Percentiles rank a stretch among this genome's conserved stretches.
These are phyloP conservation scores for Eimeria mitis DNA, from an alignment of 169 alveolate genomes.

Conservation along the genomic window DNA sequence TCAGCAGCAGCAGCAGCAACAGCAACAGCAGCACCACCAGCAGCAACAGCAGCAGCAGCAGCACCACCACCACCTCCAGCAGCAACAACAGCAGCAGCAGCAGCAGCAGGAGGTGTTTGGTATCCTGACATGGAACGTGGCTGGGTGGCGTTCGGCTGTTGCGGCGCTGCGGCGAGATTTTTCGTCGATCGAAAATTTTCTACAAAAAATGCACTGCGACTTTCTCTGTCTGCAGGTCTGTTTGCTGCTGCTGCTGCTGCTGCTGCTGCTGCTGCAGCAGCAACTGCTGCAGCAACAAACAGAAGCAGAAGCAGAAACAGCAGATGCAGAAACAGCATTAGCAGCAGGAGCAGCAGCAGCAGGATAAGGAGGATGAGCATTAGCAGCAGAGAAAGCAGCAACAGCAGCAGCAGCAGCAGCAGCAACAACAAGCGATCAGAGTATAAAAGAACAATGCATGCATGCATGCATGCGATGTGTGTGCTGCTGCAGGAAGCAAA, in stretches of 20 bases:
- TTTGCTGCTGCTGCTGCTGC: background rate
- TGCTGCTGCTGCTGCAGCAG: background rate
- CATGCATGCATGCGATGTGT: background rate
- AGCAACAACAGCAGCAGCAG: constrained; percentile 53
- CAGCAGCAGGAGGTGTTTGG: constrained; percentile 20
- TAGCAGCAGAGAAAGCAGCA: too few species aligned
- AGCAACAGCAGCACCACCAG: background rate
- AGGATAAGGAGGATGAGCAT: too few species aligned
- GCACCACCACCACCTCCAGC: constrained; percentile 17
- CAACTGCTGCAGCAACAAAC: background rate
- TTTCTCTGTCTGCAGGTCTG: constrained; percentile 17
- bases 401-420: too few species aligned
- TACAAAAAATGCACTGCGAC: constrained; percentile 6
- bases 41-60: background rate
- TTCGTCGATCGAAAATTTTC: background rate
- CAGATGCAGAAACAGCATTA: too few species aligned
- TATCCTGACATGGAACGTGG: constrained; percentile 37
- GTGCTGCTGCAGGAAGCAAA: constrained; percentile 37
- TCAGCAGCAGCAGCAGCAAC: background rate
- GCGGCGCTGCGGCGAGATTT: background rate
- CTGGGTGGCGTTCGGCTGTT: constrained; percentile 36
- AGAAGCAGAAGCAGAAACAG: background rate
- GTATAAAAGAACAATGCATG: too few species aligned
- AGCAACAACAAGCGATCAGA: too few species aligned
- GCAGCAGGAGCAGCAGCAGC: too few species aligned